Evolutionary conservation across 1,139 yeast genomes (phyloP).

Genomic region (Petasospora rhodanensis): DNA sequence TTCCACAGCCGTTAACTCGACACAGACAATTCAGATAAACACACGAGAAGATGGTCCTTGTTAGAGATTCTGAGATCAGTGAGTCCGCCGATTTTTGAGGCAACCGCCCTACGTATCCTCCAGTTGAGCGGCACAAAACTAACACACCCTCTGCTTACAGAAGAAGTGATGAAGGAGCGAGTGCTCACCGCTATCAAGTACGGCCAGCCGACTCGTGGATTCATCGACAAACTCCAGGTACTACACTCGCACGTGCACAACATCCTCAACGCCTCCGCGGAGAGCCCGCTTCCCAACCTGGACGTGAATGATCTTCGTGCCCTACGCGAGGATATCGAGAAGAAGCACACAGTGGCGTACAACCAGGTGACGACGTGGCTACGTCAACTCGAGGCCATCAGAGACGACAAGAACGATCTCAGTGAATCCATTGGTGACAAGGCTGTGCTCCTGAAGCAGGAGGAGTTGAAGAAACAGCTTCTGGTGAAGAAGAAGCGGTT

Average conservation of each 20-base stretch:
- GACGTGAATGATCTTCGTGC: constrained; percentile 2
- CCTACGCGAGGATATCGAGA: constrained; percentile 4
- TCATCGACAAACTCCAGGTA: constrained; percentile 1
- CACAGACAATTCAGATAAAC: no score
- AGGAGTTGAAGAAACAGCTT: constrained; percentile 11
- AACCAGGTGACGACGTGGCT: constrained; percentile 14
- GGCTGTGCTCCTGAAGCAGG: constrained; percentile 6
- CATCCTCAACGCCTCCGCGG: not conserved
- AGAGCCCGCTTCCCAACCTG: constrained; percentile 1
- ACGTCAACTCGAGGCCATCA: constrained; percentile 6
- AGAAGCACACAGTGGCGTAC: constrained; percentile 8
- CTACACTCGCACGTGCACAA: not conserved
- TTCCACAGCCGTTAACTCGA: no score
- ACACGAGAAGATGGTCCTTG: no score
- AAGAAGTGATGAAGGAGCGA: no score
- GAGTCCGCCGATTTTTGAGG: no score
- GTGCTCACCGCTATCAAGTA: constrained; percentile 2
- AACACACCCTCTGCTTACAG: no score
- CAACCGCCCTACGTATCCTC: no score
- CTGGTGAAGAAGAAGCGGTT: constrained; percentile 11
- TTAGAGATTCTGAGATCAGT: no score
- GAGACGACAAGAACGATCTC: constrained; percentile 3
- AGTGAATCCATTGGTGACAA: constrained; percentile 7
- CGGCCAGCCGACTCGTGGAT: constrained; percentile 1
- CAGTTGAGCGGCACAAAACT: no score